Base-by-base conservation (phyloP, 495 filamentous ascomycete species). In the Aspergillus asperescens region DNA sequence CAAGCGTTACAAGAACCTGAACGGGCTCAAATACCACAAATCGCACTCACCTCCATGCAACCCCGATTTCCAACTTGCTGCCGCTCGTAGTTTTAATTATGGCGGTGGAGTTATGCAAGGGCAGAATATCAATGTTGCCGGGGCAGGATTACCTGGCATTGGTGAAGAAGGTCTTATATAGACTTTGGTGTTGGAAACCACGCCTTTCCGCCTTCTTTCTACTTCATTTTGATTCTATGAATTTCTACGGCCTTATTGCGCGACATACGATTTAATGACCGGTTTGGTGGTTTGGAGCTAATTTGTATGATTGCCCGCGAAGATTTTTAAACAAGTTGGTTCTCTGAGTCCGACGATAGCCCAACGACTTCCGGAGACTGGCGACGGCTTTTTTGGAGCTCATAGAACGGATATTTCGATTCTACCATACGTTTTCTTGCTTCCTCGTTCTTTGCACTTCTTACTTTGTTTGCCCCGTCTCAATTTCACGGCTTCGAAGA, bases 1-100 rank as follows among this genome's bases (percentile, higher is more conserved):
- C 57, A 99, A 99, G 74, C 85, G 93, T 20, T 99, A 99, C 75
- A 99, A 99, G 83, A 99, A 99, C 64, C 69, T 99, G 43, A 99
- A 99, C 64, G 89, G 89, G 12, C 79, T 95, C 12, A 95, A 95
- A 81, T 95, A 95, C 61, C 88, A 92, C 75, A 90, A 90, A 65
- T 83, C 84, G 51, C 88, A 92, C 61, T 89, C 87, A 10, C 85
- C 84, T n/a, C 80, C 81, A 52, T 92, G 88, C 62, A 75, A 74
- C 55, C 70, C 72, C 5, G 78, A 80, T 37, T 70, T 76, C 58
- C 72, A 76, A 49, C 64, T 75, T 59, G 66, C 58, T 38, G 64
- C 61, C 51, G 66, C 69, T 46, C 72, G 69, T 56, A 68, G 67
- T 46, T 48, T 76, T 34, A 65, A 66, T 32, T 64, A 70, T 42